These are phyloP conservation scores for Ilex paraguariensis DNA, from an alignment of 305 asterid species.

Conservation along the genomic window DNA sequence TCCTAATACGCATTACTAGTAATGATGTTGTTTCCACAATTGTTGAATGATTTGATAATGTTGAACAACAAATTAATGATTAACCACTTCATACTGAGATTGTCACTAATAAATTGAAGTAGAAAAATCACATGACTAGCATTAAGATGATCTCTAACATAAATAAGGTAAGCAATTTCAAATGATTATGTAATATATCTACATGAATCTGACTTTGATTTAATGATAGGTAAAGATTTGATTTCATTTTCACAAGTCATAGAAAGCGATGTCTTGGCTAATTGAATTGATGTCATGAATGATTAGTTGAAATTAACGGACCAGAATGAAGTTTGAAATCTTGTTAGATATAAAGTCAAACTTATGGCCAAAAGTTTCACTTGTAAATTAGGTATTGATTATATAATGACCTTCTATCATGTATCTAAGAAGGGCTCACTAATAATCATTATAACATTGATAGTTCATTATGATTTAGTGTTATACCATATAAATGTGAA, in stretches of 20 bases:
- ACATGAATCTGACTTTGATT: too few relatives aligned
- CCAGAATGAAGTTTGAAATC: too few relatives aligned
- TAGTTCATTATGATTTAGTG: background rate
- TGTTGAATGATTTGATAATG: background rate
- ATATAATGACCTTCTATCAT: background rate
- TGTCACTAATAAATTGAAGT: background rate
- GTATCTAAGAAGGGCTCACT: background rate
- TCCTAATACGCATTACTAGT: background rate
- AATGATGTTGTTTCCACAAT: background rate
- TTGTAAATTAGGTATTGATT: background rate
- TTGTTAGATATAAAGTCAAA: background rate
- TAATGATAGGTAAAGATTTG: too few relatives aligned
- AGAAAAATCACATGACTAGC: background rate
- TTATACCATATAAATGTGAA: too few relatives aligned
- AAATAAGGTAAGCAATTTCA: too few relatives aligned
- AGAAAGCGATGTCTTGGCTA: too few relatives aligned
- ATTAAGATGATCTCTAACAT: background rate
- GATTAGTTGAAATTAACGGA: too few relatives aligned
- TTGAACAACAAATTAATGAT: background rate
- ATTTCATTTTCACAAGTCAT: too few relatives aligned
- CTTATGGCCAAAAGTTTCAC: background rate
- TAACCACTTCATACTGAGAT: background rate
- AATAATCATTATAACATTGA: background rate
- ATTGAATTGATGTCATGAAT: too few relatives aligned
- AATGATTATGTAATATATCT: too few relatives aligned